Base-by-base conservation (phyloP, 352 stramenopile species). In the Globisporangium megalacanthum region DNA sequence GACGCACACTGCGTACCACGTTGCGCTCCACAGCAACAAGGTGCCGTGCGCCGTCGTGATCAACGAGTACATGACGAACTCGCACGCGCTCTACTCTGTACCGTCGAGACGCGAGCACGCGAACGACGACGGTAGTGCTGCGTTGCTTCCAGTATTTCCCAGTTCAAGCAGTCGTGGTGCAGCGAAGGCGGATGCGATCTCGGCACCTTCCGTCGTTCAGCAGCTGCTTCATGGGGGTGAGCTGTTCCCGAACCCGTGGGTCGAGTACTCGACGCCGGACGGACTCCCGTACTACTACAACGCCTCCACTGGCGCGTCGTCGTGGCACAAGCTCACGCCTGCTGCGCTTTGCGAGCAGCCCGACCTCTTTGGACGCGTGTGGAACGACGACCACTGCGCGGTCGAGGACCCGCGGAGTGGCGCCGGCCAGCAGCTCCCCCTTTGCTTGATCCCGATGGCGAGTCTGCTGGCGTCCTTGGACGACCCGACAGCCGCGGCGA, bases 221-320 rank as follows among this genome's bases (percentile, higher is more conserved):
- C 15, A 46, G 33, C 25, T 15, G 48, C 41, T 60, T 55, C 47
- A 61, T 25, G 2, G 29, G 0, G 44, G 39, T 6, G 52, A 62
- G 45, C 29, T 53, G 19, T 45, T 62, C 13, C 37, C 19, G 3
- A n/a, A n/a, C 17, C 39, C 36, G 42, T 91, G 80, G 80, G 50
- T 75, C 0, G 66, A 85, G 63, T 73, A 56, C 19, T 54, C 58
- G 19, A 88, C 76, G 1, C 73, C 81, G 14, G 77, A 88, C 39
- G 70, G 77, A 20, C 62, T 81, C 48, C 55, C 66, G n/a, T 91
- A 86, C 51, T 89, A 72, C 57, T 91, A 88, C 68, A 89, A 91
- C 69, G 49, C 51, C 0, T 17, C 58, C 35, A 88, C 74, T 0
- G 68, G 69, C 11, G 69, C 73, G 15, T 88, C 81, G 41, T 83